These are phyloP conservation scores for Fusarium nanum DNA, from an alignment of 2,329 filamentous ascomycete genomes.

Conservation along the genomic window DNA sequence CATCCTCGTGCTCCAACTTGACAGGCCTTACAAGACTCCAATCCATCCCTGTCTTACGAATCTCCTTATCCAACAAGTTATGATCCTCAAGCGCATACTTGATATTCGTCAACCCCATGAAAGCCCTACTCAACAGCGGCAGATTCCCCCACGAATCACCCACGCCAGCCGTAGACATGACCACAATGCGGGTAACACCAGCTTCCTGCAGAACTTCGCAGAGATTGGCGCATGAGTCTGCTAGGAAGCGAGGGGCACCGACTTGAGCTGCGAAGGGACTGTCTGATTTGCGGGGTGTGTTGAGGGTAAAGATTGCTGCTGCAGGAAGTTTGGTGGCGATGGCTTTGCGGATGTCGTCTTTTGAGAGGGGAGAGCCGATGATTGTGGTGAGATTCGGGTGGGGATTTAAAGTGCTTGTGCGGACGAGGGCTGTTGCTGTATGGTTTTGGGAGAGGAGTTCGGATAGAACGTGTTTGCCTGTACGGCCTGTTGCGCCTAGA, in stretches of 20 bases:
- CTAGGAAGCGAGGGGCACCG: slow-evolving; percentile 54
- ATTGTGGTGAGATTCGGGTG: slow-evolving; percentile 48
- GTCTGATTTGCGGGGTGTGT: slow-evolving; percentile 54
- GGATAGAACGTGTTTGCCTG: slow-evolving; percentile 55
- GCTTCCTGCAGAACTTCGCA: slow-evolving; percentile 52
- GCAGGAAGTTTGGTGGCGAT: slow-evolving; percentile 42
- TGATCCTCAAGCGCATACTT: slow-evolving; percentile 56
- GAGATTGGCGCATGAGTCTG: slow-evolving; percentile 52
- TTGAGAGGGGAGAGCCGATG: slow-evolving; percentile 52
- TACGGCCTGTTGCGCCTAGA: slow-evolving; percentile 58
- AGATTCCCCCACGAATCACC: slow-evolving; percentile 54
- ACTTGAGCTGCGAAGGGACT: slow-evolving; percentile 55
- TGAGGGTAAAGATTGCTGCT: slow-evolving; percentile 55
- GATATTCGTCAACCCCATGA: slow-evolving; percentile 55
- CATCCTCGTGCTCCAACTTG: slow-evolving; percentile 47
- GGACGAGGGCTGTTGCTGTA: slow-evolving; percentile 54
- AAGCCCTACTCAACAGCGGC: slow-evolving; percentile 50
- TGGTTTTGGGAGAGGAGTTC: slow-evolving; percentile 54
- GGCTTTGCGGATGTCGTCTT: slow-evolving; percentile 49
- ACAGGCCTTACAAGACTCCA: slow-evolving; percentile 53
- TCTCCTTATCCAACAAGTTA: slow-evolving; percentile 52
- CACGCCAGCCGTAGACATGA: slow-evolving; percentile 56
- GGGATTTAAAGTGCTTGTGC: slow-evolving; percentile 39
- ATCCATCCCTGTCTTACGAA: slow-evolving; percentile 50
- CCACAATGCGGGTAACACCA: slow-evolving; percentile 50